A percentile compares a stretch with the other conserved stretches of the same genome.
phyloP scores from a whole-genome alignment of 306 rosid genomes.

The Cucurbita ficifolia region DNA sequence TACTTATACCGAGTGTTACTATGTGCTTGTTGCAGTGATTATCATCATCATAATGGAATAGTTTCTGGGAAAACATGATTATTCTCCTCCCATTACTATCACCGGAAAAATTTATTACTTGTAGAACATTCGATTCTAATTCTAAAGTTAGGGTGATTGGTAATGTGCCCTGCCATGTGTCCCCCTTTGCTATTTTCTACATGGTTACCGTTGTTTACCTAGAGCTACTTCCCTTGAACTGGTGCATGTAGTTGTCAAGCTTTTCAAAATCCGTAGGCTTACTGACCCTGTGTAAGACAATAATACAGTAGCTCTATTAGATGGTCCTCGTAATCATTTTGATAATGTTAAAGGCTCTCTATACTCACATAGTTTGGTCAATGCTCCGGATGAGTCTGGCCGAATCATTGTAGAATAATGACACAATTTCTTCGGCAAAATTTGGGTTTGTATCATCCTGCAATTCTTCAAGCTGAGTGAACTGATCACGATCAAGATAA shows the following conservation, averaged over 20 bases:
- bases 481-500: slow-evolving; percentile 61
- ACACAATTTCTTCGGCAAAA: slow-evolving; percentile 69
- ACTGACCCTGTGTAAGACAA: slow-evolving; percentile 21
- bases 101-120: neutral
- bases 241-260: slow-evolving; percentile 59
- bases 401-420: slow-evolving; percentile 49
- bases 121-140: neutral
- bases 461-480: slow-evolving; percentile 64
- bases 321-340: neutral
- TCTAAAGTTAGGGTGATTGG: neutral
- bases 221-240: slow-evolving; percentile 69
- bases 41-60: neutral
- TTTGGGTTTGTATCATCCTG: slow-evolving; percentile 58
- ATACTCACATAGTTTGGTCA: slow-evolving; percentile 48
- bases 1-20: neutral
- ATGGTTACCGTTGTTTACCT: slow-evolving; percentile 21
- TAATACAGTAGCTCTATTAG: neutral
- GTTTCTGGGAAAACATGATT: neutral
- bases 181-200: neutral
- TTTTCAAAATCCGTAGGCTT: slow-evolving; percentile 29
- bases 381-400: slow-evolving; percentile 41
- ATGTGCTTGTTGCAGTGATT: neutral
- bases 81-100: neutral
- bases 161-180: neutral
- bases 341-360: neutral